Conservation (phyloP, 495 filamentous ascomycete genomes). For the Penicillium soppii region DNA sequence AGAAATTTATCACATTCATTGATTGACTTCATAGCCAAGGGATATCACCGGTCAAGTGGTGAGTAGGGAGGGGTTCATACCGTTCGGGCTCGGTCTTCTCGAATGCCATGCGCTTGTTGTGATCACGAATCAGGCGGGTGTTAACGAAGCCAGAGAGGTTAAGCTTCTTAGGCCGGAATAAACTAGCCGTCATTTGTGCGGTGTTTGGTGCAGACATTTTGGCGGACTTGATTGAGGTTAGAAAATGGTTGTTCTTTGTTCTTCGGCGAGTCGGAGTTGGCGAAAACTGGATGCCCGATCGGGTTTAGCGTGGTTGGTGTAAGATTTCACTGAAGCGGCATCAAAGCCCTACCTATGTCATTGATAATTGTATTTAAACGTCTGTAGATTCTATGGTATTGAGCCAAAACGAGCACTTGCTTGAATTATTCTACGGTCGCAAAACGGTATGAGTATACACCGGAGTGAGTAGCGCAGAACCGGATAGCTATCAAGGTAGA, state of each 20-base stretch:
- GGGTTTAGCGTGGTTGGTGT: constrained; percentile 29
- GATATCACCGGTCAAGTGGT: background rate
- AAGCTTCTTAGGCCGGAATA: constrained; percentile 83
- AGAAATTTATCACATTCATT: background rate
- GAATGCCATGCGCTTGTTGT: constrained; percentile 92
- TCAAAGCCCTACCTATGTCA: background rate
- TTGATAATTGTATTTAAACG: background rate
- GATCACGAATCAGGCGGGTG: constrained; percentile 79
- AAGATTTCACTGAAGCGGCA: constrained; percentile 11
- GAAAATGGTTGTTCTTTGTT: constrained; percentile 10
- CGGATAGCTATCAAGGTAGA: background rate
- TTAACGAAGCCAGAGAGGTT: constrained; percentile 86
- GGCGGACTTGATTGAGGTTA: constrained; percentile 2
- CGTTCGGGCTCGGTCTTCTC: constrained; percentile 81
- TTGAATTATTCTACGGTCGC: background rate
- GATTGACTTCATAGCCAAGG: background rate
- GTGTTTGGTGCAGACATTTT: background rate
- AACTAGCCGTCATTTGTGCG: constrained; percentile 43
- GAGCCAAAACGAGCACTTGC: background rate
- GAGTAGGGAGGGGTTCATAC: constrained; percentile 41
- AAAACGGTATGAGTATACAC: background rate
- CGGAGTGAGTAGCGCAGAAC: background rate
- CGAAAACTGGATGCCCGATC: constrained; percentile 26
- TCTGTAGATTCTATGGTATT: background rate
- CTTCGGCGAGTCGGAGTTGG: constrained; percentile 25